Conservation (phyloP, 1,139 yeast species). For the Cylindricascospora bacillispora region DNA sequence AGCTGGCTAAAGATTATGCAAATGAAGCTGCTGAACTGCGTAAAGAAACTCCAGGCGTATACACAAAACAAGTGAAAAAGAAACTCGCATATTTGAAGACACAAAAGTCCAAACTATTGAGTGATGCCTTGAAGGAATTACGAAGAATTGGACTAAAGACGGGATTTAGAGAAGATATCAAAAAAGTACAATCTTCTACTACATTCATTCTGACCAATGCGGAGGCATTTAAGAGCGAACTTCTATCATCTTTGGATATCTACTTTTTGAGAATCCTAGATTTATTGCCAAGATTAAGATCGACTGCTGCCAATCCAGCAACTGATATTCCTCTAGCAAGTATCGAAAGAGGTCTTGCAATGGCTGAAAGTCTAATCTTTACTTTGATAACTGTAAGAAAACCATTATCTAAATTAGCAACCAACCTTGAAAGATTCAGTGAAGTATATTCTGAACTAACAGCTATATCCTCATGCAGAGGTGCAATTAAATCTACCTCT, state of each 20-base stretch:
- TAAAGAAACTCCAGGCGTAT: constrained; percentile 62
- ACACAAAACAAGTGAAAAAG: constrained; percentile 67
- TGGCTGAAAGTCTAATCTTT: constrained; percentile 60
- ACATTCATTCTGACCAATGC: constrained; percentile 48
- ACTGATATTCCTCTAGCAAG: constrained; percentile 71
- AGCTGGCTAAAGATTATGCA: constrained; percentile 41
- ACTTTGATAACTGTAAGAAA: constrained; percentile 38
- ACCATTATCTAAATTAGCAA: constrained; percentile 31
- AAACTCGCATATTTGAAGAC: constrained; percentile 57
- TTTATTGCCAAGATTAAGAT: constrained; percentile 64
- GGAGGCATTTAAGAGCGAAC: constrained; percentile 32
- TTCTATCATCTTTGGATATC: constrained; percentile 39
- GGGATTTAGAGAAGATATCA: constrained; percentile 51
- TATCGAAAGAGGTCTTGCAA: constrained; percentile 65
- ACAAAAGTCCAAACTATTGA: constrained; percentile 66
- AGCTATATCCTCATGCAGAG: constrained; percentile 9
- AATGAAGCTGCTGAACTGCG: constrained; percentile 51
- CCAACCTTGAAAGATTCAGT: too few relatives aligned
- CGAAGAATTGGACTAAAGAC: constrained; percentile 64
- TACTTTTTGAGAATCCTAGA: constrained; percentile 65
- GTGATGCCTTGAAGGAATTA: constrained; percentile 64
- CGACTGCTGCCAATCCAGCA: constrained; percentile 45
- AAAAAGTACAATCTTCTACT: constrained; percentile 48
- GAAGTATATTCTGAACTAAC: constrained; percentile 15
- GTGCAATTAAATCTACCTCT: constrained; percentile 9